phyloP scores from a whole-genome alignment of 352 stramenopile genomes.

The Phytophthora pseudosyringae region DNA sequence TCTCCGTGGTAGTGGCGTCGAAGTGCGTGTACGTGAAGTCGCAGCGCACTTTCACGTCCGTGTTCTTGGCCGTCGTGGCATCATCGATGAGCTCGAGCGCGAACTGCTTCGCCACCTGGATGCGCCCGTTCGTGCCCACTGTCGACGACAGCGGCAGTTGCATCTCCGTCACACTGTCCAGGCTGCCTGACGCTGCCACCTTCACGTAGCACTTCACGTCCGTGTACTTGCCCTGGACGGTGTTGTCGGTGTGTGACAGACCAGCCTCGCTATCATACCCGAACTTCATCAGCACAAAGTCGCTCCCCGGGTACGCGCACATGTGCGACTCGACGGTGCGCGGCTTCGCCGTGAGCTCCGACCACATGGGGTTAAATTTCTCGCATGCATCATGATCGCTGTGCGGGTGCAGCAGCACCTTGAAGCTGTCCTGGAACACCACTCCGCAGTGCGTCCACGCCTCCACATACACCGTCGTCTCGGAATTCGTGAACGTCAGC shows the following conservation, averaged over 20 bases:
- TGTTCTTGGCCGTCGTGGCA: slow-evolving; percentile 7
- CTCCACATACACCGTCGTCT: slow-evolving; percentile 51
- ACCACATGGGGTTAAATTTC: slow-evolving; percentile 28
- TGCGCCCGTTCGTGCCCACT: not conserved
- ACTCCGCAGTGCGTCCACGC: slow-evolving; percentile 63
- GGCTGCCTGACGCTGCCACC: slow-evolving; percentile 4
- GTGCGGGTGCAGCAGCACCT: slow-evolving; percentile 44
- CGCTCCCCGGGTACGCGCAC: slow-evolving; percentile 30
- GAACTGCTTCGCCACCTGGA: slow-evolving; percentile 21
- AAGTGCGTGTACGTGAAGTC: slow-evolving; percentile 30
- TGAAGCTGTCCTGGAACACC: slow-evolving; percentile 33
- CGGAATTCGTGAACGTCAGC: slow-evolving; percentile 34
- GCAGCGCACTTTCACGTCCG: slow-evolving; percentile 16
- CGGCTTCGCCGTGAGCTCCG: slow-evolving; percentile 5
- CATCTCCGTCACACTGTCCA: not conserved
- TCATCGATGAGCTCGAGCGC: slow-evolving; percentile 18
- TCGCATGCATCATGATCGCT: slow-evolving; percentile 22
- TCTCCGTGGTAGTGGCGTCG: not conserved
- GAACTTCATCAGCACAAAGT: slow-evolving; percentile 31
- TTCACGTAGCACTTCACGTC: slow-evolving; percentile 34
- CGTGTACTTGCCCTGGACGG: slow-evolving; percentile 33
- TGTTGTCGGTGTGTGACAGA: slow-evolving; percentile 1
- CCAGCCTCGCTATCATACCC: slow-evolving; percentile 18
- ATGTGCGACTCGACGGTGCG: slow-evolving; percentile 10
- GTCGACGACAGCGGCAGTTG: not conserved